These are phyloP conservation scores for Aegilops umbellulata DNA, from an alignment of 176 grass and related monocot species.

Conservation along the genomic window DNA sequence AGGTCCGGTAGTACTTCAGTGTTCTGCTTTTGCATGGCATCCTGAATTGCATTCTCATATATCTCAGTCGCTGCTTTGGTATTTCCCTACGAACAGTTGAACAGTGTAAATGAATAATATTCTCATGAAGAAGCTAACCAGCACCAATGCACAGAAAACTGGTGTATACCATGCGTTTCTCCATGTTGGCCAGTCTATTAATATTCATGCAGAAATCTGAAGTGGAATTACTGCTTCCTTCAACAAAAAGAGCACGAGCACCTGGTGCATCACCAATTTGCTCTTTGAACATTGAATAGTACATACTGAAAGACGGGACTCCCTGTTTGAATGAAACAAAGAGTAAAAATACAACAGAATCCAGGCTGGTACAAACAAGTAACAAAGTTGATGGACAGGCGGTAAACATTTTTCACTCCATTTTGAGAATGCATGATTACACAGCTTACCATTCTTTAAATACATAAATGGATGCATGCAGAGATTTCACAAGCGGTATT, in stretches of 20 bases:
- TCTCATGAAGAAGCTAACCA: conserved; percentile 16
- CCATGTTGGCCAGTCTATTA: conserved; percentile 88
- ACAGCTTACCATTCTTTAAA: background rate
- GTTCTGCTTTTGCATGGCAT: conserved; percentile 59
- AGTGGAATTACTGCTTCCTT: conserved; percentile 40
- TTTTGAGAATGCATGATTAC: background rate
- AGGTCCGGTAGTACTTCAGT: conserved; percentile 59
- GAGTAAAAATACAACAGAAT: background rate
- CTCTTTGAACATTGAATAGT: conserved; percentile 87
- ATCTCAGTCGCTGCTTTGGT: conserved; percentile 62
- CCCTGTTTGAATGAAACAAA: conserved; percentile 49
- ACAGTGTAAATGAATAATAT: conserved; percentile 24
- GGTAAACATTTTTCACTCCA: background rate
- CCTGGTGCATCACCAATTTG: conserved; percentile 71
- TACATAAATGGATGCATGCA: background rate
- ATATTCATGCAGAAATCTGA: conserved; percentile 57
- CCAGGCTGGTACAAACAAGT: conserved; percentile 1
- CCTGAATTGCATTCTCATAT: conserved; percentile 89
- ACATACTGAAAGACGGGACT: conserved; percentile 75
- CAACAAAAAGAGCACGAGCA: conserved; percentile 64
- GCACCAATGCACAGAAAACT: background rate
- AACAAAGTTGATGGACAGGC: conserved; percentile 1
- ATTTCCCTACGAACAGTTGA: conserved; percentile 64
- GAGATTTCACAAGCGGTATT: background rate
- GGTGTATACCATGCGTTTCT: conserved; percentile 76